Conservation (phyloP, 192 early-diverging fungal genomes). For the Coemansia sp. region DNA sequence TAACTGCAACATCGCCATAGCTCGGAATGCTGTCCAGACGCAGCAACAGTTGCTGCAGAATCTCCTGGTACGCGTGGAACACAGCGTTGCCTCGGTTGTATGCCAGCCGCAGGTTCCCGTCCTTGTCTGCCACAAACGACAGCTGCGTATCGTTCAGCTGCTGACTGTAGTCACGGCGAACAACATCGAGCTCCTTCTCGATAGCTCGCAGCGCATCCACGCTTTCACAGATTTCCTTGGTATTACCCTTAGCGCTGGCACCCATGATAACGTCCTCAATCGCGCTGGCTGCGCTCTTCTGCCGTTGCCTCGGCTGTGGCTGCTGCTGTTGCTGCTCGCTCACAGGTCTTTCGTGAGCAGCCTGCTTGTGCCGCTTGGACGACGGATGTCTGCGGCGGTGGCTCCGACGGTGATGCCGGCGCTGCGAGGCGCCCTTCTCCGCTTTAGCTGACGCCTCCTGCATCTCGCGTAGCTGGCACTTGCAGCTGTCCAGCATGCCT, state of each 20-base stretch:
- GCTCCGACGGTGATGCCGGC: no score
- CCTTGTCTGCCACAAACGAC: conserved; percentile 44
- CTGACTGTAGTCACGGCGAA: conserved; percentile 35
- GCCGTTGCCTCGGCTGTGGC: no score
- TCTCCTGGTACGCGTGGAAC: conserved; percentile 44
- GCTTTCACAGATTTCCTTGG: no score
- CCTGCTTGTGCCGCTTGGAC: no score
- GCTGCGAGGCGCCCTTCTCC: no score
- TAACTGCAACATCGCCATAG: conserved; percentile 18
- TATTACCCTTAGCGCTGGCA: no score
- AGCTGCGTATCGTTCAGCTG: conserved; percentile 39
- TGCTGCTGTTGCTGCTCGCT: no score
- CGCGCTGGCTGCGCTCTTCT: no score
- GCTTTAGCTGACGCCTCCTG: not conserved
- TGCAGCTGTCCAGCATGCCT: conserved; percentile 31
- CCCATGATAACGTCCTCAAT: no score
- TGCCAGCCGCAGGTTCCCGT: conserved; percentile 33
- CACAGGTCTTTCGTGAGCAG: no score
- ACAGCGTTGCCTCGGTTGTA: conserved; percentile 28
- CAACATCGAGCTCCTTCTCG: conserved; percentile 23
- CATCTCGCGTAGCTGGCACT: conserved; percentile 30
- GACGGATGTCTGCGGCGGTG: no score
- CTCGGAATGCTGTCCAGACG: conserved; percentile 33
- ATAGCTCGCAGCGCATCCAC: no score
- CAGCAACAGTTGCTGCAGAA: conserved; percentile 21